phyloP scores from a whole-genome alignment of 306 rosid genomes.

The Citrullus colocynthis region DNA sequence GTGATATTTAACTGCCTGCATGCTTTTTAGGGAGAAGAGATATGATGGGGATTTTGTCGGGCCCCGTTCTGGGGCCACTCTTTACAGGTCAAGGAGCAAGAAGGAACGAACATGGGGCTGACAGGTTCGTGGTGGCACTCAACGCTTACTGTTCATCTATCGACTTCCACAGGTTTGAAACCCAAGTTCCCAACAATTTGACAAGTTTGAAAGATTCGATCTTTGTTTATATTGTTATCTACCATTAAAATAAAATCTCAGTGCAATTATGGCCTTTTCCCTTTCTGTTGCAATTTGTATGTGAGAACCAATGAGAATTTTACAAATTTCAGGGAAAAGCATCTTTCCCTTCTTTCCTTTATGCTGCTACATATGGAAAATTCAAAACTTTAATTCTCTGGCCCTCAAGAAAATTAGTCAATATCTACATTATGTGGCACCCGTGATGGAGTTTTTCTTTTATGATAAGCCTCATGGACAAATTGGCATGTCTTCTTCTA shows the following conservation, averaged over 20 bases:
- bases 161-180: constrained; percentile 14
- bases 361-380: constrained; percentile 9
- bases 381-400: constrained; percentile 13
- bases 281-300: constrained; percentile 24
- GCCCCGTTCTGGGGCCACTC: constrained; percentile 27
- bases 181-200: constrained; percentile 37
- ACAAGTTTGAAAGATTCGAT: constrained; percentile 36
- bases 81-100: constrained; percentile 27
- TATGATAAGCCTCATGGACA: not conserved
- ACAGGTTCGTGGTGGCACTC: constrained; percentile 19
- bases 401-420: not conserved
- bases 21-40: constrained; percentile 27
- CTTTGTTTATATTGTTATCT: constrained; percentile 11
- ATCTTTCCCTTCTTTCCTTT: constrained; percentile 9
- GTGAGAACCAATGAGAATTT: constrained; percentile 18
- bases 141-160: constrained; percentile 22
- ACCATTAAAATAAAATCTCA: constrained; percentile 8
- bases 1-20: constrained; percentile 49
- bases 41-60: constrained; percentile 32
- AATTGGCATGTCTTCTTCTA: not conserved
- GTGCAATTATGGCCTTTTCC: constrained; percentile 8
- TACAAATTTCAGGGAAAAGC: constrained; percentile 20
- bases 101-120: constrained; percentile 18
- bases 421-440: not conserved
- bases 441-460: not conserved